Evolutionary conservation across 2,329 filamentous ascomycete species (phyloP), one percentile per base, ranked within the genome.

Genomic region (Myriosclerotinia scirpicola): DNA sequence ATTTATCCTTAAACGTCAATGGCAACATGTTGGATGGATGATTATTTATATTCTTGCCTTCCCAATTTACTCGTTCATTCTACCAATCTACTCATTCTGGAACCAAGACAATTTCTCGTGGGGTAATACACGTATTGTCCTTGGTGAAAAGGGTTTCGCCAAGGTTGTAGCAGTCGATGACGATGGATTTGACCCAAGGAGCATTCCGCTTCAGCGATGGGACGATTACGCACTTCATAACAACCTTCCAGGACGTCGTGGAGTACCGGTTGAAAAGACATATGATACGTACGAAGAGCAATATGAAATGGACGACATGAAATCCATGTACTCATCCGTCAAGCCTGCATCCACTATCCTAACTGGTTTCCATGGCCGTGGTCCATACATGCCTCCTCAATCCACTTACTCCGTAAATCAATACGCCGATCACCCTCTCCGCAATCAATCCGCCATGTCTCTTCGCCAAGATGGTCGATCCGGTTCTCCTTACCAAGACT

Each of bases 1-100:
- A 75, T 99, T 99, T 81, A 93, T 98, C 73, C 83, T 98, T 74
- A 97, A 97, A 82, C 86, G 95, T 63, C 92, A 98, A 79, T 99
- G 95, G 95, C 93, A 99, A 78, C 94, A 98, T 76, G 87, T 99
- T 69, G 95, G 95, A 72, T 99, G 95, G 95, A 98, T 99, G 93
- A 90, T 99, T 71, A 98, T 99, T 76, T 99, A 99, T 80, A 85
- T 99, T 69, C 73, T 96, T n/a, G 95, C 95, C 3, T 97, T 91
- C 82, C 95, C 95, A 0, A 90, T 99, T 73, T 97, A 94, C 82
- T 95, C 90, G 5, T 91, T 99, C 74, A 77, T 96, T 70, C 85
- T 99, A 15, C 95, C 95, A 0, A 81, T 99, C 70, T 99, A 98
- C 82, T 97, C 94, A 0, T 99, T 99, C 89, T 99, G 95, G 95